Conservation (phyloP, 2,329 filamentous ascomycete species). For the Claviceps fusiformis region DNA sequence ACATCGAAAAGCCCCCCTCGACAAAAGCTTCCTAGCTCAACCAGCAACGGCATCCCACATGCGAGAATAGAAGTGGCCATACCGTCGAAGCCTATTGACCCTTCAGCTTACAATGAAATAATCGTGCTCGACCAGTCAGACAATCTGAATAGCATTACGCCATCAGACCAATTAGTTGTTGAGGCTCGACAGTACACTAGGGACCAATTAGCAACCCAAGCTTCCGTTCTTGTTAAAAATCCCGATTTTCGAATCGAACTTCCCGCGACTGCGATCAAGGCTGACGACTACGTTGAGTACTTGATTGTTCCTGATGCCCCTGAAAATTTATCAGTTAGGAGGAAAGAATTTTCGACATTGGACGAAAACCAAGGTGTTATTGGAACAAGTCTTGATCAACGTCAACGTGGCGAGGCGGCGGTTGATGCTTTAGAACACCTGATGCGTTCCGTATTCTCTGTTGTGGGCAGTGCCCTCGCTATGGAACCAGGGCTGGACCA, state of each 20-base stretch:
- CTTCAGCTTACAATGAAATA: slow-evolving; percentile 22
- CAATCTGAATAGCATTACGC: slow-evolving; percentile 1
- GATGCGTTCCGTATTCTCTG: slow-evolving; percentile 59
- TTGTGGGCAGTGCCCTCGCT: slow-evolving; percentile 54
- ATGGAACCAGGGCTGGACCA: slow-evolving; percentile 42
- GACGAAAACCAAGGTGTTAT: slow-evolving; percentile 43
- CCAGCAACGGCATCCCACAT: slow-evolving; percentile 7
- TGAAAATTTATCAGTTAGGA: slow-evolving; percentile 35
- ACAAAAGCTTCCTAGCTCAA: not conserved
- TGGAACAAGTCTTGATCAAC: slow-evolving; percentile 58
- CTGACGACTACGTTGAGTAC: slow-evolving; percentile 38
- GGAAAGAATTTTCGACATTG: slow-evolving; percentile 35
- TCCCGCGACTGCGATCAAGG: slow-evolving; percentile 29
- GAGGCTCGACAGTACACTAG: slow-evolving; percentile 7
- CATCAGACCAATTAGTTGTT: slow-evolving; percentile 9
- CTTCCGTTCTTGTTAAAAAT: slow-evolving; percentile 7
- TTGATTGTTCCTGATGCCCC: slow-evolving; percentile 33
- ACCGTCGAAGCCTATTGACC: slow-evolving; percentile 29
- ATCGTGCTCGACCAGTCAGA: slow-evolving; percentile 10
- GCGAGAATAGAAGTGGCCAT: slow-evolving; percentile 33
- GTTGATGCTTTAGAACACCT: slow-evolving; percentile 57
- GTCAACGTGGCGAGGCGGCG: slow-evolving; percentile 64
- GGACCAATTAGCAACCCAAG: not conserved
- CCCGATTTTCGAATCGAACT: slow-evolving; percentile 35
- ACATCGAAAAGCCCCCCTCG: not conserved